Percentiles rank a stretch among this genome's conserved stretches.
phyloP scores from a whole-genome alignment of 495 filamentous ascomycete species.

The Penicillium nucicola region DNA sequence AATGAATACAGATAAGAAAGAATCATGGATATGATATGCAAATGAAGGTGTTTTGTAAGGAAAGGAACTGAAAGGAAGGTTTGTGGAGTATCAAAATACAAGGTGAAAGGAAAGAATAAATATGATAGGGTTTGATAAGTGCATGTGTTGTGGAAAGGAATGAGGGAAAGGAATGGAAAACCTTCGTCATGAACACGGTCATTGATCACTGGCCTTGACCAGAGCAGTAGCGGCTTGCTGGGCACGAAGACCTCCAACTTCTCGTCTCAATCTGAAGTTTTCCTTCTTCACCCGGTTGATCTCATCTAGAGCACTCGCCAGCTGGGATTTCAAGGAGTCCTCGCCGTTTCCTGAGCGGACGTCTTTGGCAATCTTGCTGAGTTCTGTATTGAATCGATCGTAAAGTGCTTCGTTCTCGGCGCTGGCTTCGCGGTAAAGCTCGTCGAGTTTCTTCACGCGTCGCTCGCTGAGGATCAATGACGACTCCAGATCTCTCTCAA shows the following conservation, averaged over 20 bases:
- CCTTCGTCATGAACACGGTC: not conserved
- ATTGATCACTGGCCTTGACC: slow-evolving; percentile 35
- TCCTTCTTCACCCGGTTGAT: slow-evolving; percentile 72
- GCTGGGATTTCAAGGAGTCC: slow-evolving; percentile 63
- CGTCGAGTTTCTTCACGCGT: slow-evolving; percentile 80
- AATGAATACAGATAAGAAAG: slow-evolving; percentile 19
- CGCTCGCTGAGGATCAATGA: slow-evolving; percentile 68
- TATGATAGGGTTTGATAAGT: slow-evolving; percentile 1
- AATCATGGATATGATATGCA: slow-evolving; percentile 18
- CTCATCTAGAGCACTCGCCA: slow-evolving; percentile 68
- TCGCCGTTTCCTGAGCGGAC: slow-evolving; percentile 70
- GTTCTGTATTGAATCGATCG: slow-evolving; percentile 85
- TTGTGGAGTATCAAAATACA: slow-evolving; percentile 18
- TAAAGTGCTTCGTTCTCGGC: slow-evolving; percentile 95
- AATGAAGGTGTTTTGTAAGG: slow-evolving; percentile 8
- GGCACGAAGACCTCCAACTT: slow-evolving; percentile 49
- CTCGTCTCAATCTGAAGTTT: slow-evolving; percentile 63
- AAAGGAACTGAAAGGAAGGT: slow-evolving; percentile 12
- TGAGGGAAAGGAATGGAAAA: not conserved
- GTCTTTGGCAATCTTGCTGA: slow-evolving; percentile 76
- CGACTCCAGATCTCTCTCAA: slow-evolving; percentile 66
- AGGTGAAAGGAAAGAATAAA: slow-evolving; percentile 8
- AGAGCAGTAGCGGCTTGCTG: slow-evolving; percentile 41
- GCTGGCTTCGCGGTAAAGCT: slow-evolving; percentile 81
- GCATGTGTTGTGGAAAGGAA: not conserved